phyloP scores from a whole-genome alignment of 225 moss, liverwort and hornwort species.

The Ulota crispa region DNA sequence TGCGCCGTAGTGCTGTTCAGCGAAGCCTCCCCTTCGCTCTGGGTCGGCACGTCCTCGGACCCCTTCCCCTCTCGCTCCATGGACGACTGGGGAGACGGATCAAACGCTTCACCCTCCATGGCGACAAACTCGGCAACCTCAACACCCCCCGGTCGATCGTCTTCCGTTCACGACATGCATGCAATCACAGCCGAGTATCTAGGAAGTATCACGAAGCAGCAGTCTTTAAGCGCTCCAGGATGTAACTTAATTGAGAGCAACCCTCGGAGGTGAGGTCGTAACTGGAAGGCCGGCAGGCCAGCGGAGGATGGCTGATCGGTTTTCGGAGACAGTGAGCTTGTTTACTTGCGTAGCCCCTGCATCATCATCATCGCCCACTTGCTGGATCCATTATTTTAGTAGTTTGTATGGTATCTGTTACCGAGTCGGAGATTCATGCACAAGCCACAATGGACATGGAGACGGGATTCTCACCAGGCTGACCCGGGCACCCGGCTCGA shows the following conservation, averaged over 20 bases:
- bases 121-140: background rate
- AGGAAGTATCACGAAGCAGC: background rate
- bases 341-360: background rate
- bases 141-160: background rate
- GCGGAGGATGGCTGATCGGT: background rate
- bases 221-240: background rate
- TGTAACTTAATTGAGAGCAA: background rate
- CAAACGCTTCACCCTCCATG: slow-evolving; percentile 59
- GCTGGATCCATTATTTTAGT: background rate
- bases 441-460: background rate
- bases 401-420: background rate
- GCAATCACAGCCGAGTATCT: background rate
- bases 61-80: slow-evolving; percentile 47
- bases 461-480: slow-evolving; percentile 16
- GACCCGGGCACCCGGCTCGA: slow-evolving; percentile 20
- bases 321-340: background rate
- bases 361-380: slow-evolving; percentile 8
- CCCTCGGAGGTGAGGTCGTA: background rate
- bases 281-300: slow-evolving; percentile 19
- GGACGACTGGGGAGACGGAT: slow-evolving; percentile 47
- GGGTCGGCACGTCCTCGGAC: slow-evolving; percentile 26
- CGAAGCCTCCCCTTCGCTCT: background rate
- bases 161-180: background rate
- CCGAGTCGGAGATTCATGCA: slow-evolving; percentile 25
- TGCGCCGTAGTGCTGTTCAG: background rate